Evolutionary conservation across 208 protist species (phyloP).

Genomic region (Porcisia hertigi): DNA sequence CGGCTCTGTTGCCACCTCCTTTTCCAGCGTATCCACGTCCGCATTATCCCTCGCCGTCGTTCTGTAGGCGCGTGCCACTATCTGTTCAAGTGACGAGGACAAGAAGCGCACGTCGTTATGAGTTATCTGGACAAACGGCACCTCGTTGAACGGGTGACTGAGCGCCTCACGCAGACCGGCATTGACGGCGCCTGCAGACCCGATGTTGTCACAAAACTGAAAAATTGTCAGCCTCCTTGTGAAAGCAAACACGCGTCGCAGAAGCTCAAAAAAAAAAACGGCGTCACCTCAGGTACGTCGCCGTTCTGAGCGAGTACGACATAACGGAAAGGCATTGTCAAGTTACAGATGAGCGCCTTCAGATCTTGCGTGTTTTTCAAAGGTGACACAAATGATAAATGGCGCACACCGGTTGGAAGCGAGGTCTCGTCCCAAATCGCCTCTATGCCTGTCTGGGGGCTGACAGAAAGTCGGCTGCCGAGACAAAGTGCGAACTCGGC

Average conservation of each 20-base stretch:
- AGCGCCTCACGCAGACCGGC: conserved; percentile 41
- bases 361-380: conserved; percentile 31
- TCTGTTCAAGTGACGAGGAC: neutral
- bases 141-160: conserved; percentile 29
- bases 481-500: conserved; percentile 31
- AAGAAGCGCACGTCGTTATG: conserved; percentile 38
- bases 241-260: conserved; percentile 39
- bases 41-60: conserved; percentile 25
- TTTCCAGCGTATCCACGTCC: conserved; percentile 21
- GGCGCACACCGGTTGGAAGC: conserved; percentile 3
- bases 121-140: conserved; percentile 38
- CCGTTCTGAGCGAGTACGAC: conserved; percentile 36
- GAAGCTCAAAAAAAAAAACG: conserved; percentile 28
- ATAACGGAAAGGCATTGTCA: conserved; percentile 29
- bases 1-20: conserved; percentile 38
- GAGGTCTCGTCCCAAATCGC: conserved; percentile 2
- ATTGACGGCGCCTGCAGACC: conserved; percentile 37
- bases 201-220: conserved; percentile 29
- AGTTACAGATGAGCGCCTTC: conserved; percentile 39
- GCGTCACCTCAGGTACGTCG: conserved; percentile 24
- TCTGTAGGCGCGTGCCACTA: conserved; percentile 25
- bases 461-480: conserved; percentile 18
- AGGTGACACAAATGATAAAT: conserved; percentile 27
- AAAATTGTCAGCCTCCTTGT: conserved; percentile 44
- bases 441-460: conserved; percentile 16